Evolutionary conservation across 1,284 basidiomycete species (phyloP).

Genomic region (Pterulicium gracile): DNA sequence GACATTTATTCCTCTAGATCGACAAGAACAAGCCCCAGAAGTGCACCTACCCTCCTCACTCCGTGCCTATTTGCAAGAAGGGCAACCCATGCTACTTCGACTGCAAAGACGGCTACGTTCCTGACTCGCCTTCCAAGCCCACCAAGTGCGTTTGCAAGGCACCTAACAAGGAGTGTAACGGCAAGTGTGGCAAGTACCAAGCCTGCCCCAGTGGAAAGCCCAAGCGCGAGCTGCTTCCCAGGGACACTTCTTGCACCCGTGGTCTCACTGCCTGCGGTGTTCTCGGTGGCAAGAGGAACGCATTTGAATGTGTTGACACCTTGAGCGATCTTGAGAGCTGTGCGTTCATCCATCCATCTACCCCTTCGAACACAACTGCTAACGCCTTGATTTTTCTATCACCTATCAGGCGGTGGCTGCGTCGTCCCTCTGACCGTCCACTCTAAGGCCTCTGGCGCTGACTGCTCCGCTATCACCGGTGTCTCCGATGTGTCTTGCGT

Average conservation of each 20-base stretch:
- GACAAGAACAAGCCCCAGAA: slow-evolving; percentile 14
- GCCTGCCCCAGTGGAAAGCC: slow-evolving; percentile 24
- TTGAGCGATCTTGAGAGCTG: slow-evolving; percentile 40
- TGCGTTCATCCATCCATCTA: slow-evolving; percentile 18
- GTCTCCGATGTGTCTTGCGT: slow-evolving; percentile 39
- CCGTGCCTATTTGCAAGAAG: slow-evolving; percentile 23
- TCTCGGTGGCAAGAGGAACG: slow-evolving; percentile 20
- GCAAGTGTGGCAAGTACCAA: slow-evolving; percentile 28
- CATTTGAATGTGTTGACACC: slow-evolving; percentile 40
- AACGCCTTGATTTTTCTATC: neutral
- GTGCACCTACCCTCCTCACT: slow-evolving; percentile 33
- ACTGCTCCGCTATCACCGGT: slow-evolving; percentile 39
- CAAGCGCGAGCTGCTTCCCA: slow-evolving; percentile 20
- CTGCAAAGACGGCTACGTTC: slow-evolving; percentile 31
- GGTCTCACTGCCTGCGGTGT: slow-evolving; percentile 32
- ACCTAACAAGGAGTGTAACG: slow-evolving; percentile 34
- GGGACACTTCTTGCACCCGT: slow-evolving; percentile 15
- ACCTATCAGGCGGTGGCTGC: slow-evolving; percentile 37
- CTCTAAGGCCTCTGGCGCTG: slow-evolving; percentile 19
- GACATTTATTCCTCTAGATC: slow-evolving; percentile 15
- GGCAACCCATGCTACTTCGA: slow-evolving; percentile 31
- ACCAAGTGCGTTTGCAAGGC: slow-evolving; percentile 28
- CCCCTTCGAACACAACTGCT: neutral
- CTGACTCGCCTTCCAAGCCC: slow-evolving; percentile 20
- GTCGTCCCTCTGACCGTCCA: slow-evolving; percentile 21